Base-by-base conservation (phyloP, 2,329 filamentous ascomycete species). In the Coniella vitis region DNA sequence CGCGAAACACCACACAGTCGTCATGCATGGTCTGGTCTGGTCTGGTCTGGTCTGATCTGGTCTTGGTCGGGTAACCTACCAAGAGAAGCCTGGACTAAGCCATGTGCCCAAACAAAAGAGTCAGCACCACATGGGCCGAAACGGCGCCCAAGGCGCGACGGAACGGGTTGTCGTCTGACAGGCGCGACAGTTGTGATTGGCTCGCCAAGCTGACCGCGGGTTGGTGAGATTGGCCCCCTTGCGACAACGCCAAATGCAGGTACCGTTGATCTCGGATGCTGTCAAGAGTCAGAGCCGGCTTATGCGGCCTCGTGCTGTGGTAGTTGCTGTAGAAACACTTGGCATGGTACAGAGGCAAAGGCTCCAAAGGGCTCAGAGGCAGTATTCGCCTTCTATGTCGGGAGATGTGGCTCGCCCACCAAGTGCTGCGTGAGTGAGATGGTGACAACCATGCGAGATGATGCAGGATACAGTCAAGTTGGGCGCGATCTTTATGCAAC, bases 231-330 rank as follows among this genome's bases (percentile, higher is more conserved):
- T 14, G 42, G 32, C 34, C 21, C 4, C 5, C 25, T 29, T 13
- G 19, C 34, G 37, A 34, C 35, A 19, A 19, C 20, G 19, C 13
- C 4, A 14, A 20, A 32, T 21, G 40, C 37, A 38, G 37, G 37
- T 38, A 12, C 17, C 17, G 16, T 42, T 34, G 25, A n/a, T 21
- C 31, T 8, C 20, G 31, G 9, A 19, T 14, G 4, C 20, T 25
- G 17, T 42, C 22, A 34, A 42, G 40, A 25, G 22, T 20, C n/a
- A n/a, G n/a, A 25, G 21, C 29, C 38, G 17, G 40, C 22, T 42
- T 42, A 42, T 42, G 40, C n/a, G 40, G 40, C 40, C 40, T 42
- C 25, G 9, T 41, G 13, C 32, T 22, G 40, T 32, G 16, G n/a
- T n/a, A 42, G 40, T n/a, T n/a, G 17, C 40, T 10, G 40, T 25